Evolutionary conservation across 768 basidiomycete species (phyloP).

Genomic region (Strobilomyces dryophilus): DNA sequence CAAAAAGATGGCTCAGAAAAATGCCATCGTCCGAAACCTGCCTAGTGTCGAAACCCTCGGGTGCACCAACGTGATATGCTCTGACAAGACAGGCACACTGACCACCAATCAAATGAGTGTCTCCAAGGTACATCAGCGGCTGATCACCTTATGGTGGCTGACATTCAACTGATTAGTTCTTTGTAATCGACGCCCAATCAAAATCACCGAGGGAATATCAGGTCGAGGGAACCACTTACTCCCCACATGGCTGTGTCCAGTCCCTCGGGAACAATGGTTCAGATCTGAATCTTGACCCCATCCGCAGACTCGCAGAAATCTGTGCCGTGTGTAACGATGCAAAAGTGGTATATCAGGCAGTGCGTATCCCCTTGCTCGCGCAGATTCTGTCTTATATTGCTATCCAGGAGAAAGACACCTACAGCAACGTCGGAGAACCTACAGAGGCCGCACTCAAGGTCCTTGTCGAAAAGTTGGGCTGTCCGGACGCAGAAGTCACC

Average conservation of each 20-base stretch:
- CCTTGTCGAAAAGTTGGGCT: constrained; percentile 90
- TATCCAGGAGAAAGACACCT: constrained; percentile 69
- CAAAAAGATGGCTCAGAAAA: constrained; percentile 99
- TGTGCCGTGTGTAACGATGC: constrained; percentile 93
- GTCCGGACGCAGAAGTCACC: constrained; percentile 53
- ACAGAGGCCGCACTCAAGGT: constrained; percentile 97
- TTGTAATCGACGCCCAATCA: constrained; percentile 57
- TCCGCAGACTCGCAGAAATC: constrained; percentile 87
- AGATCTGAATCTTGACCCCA: constrained; percentile 62
- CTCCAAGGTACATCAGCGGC: constrained; percentile 50
- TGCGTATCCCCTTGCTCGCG: constrained; percentile 32
- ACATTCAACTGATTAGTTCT: constrained; percentile 51
- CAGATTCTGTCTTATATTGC: constrained; percentile 1
- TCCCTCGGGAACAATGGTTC: constrained; percentile 60
- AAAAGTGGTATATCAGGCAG: constrained; percentile 78
- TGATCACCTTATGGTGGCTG: constrained; percentile 1
- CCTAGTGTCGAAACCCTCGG: constrained; percentile 97
- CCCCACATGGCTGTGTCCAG: constrained; percentile 73
- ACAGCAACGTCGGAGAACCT: constrained; percentile 89
- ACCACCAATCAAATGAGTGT: constrained; percentile 99
- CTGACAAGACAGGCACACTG: constrained; percentile 95
- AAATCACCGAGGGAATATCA: constrained; percentile 58
- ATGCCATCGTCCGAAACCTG: constrained; percentile 94
- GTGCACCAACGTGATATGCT: constrained; percentile 98
- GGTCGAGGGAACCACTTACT: constrained; percentile 92